phyloP scores from a whole-genome alignment of 2,329 filamentous ascomycete genomes.

The Phialocephala subalpina region DNA sequence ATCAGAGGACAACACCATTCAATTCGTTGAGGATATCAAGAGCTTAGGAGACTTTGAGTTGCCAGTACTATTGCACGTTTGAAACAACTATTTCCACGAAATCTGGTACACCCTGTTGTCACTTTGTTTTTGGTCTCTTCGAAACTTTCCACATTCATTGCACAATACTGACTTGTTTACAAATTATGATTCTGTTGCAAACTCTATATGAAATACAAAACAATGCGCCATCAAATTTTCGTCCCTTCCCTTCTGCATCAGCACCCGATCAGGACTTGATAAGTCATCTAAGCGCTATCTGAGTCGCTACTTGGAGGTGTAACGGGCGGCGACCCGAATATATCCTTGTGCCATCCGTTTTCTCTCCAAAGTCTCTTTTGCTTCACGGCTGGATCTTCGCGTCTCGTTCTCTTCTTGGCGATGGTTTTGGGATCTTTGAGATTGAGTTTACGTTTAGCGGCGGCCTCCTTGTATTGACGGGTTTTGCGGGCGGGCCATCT shows the following conservation, averaged over 20 bases:
- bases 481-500: not conserved
- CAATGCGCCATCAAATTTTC: not conserved
- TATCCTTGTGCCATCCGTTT: not conserved
- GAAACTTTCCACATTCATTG: not conserved
- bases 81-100: too few species aligned
- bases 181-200: not conserved
- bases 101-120: too few species aligned
- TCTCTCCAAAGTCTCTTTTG: not conserved
- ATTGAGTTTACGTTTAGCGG: not conserved
- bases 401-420: not conserved
- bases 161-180: not conserved
- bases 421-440: too few species aligned
- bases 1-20: too few species aligned
- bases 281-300: not conserved
- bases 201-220: not conserved
- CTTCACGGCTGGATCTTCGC: not conserved
- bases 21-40: too few species aligned
- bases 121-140: not conserved
- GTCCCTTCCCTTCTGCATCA: too few species aligned
- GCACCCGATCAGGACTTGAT: too few species aligned
- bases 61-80: too few species aligned
- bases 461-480: not conserved
- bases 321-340: not conserved
- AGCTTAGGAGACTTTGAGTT: too few species aligned
- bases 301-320: not conserved